These are phyloP conservation scores for Rhizoclosmatium sp. DNA, from an alignment of 192 early-diverging fungal genomes.

Conservation along the genomic window DNA sequence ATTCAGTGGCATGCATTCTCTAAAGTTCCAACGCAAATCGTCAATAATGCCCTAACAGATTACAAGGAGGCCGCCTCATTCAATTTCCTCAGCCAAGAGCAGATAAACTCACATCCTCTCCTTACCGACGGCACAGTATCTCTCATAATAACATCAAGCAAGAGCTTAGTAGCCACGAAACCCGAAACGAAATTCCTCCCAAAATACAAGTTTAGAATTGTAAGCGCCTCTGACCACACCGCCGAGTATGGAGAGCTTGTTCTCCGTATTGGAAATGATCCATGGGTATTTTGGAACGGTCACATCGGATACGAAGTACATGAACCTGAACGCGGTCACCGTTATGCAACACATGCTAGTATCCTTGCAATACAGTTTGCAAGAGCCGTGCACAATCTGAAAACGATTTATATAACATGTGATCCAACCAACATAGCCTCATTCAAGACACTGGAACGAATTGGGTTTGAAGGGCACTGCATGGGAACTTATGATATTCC, in stretches of 20 bases:
- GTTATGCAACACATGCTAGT: background rate
- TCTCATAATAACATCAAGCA: background rate
- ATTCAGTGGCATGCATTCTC: too few relatives aligned
- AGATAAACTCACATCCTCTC: background rate
- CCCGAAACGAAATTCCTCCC: background rate
- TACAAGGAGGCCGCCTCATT: too few relatives aligned
- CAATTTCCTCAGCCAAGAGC: too few relatives aligned
- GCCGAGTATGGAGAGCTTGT: background rate
- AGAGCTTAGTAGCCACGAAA: background rate
- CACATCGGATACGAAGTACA: background rate
- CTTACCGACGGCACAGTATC: background rate
- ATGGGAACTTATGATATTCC: background rate
- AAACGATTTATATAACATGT: slow-evolving; percentile 5
- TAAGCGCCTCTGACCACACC: background rate
- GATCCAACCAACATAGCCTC: background rate
- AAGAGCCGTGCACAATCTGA: background rate
- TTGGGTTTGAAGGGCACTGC: background rate
- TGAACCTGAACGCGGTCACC: background rate
- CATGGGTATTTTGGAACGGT: background rate
- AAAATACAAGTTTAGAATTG: slow-evolving; percentile 1
- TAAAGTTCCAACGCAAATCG: too few relatives aligned
- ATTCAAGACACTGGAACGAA: background rate
- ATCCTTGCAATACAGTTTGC: background rate
- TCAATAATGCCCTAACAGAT: too few relatives aligned
- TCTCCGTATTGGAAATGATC: background rate